Evolutionary conservation across 2,329 filamentous ascomycete genomes (phyloP).

Genomic region (Lizonia empirigonia): DNA sequence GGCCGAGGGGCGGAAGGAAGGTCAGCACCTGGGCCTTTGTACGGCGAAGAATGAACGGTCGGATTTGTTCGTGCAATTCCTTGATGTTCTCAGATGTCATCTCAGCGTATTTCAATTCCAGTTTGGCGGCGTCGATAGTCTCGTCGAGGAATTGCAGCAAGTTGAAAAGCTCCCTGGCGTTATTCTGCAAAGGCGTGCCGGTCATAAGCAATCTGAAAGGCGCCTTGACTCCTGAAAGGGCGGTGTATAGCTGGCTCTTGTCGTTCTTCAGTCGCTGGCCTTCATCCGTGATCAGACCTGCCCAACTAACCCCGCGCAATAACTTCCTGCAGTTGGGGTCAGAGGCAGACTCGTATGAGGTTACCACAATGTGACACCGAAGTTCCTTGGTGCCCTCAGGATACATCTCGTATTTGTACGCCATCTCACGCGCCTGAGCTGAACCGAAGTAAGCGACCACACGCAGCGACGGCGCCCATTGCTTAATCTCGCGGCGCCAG

Average conservation of each 20-base stretch:
- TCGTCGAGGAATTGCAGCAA: conserved; percentile 92
- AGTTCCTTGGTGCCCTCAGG: conserved; percentile 68
- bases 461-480: conserved; percentile 83
- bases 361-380: conserved; percentile 88
- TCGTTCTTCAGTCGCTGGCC: conserved; percentile 96
- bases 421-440: conserved; percentile 72
- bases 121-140: conserved; percentile 67
- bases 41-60: conserved; percentile 72
- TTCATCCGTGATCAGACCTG: conserved; percentile 89
- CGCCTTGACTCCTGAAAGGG: conserved; percentile 73
- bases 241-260: conserved; percentile 77
- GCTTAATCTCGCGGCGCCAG: conserved; percentile 94
- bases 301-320: conserved; percentile 78
- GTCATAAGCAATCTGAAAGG: conserved; percentile 87
- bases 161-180: conserved; percentile 92
- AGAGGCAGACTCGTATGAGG: conserved; percentile 88
- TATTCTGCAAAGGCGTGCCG: conserved; percentile 91
- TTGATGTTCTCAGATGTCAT: conserved; percentile 82
- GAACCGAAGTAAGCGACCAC: conserved; percentile 94
- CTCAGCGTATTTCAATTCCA: conserved; percentile 78
- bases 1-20: conserved; percentile 89
- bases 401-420: conserved; percentile 84
- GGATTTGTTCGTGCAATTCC: conserved; percentile 81
- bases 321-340: conserved; percentile 70
- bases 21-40: conserved; percentile 91